Percentiles rank a stretch among this genome's conserved stretches.
phyloP scores from a whole-genome alignment of 2,329 filamentous ascomycete genomes.

The Talaromyces islandicus region DNA sequence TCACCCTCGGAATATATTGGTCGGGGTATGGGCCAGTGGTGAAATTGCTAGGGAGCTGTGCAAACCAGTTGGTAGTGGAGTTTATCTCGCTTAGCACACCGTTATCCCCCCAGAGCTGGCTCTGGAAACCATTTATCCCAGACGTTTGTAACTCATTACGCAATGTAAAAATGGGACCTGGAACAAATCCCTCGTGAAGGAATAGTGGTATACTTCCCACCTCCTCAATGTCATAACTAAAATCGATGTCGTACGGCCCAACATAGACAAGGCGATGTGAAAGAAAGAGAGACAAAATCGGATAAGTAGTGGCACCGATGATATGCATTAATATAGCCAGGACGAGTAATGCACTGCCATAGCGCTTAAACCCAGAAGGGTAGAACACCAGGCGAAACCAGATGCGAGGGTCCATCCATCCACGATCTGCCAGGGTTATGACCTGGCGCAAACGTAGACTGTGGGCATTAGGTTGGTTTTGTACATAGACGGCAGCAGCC shows the following conservation, averaged over 20 bases:
- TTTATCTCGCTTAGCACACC: background rate
- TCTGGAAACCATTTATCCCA: background rate
- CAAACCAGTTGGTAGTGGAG: constrained; percentile 6
- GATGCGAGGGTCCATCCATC: constrained; percentile 15
- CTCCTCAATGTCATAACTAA: background rate
- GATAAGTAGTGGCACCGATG: constrained; percentile 18
- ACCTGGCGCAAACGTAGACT: constrained; percentile 16
- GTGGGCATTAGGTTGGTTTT: constrained; percentile 12
- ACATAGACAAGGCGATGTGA: constrained; percentile 3
- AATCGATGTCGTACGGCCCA: background rate
- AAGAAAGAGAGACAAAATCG: constrained; percentile 18
- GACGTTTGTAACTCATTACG: background rate
- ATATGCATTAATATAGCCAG: constrained; percentile 16
- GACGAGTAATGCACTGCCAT: constrained; percentile 17
- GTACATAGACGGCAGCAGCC: constrained; percentile 17
- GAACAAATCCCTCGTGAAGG: background rate
- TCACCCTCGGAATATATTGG: constrained; percentile 25
- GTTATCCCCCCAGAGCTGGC: constrained; percentile 4
- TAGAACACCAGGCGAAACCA: constrained; percentile 1
- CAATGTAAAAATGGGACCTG: background rate
- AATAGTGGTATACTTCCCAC: background rate
- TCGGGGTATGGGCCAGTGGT: constrained; percentile 19
- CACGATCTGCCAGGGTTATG: constrained; percentile 17
- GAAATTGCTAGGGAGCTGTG: constrained; percentile 17
- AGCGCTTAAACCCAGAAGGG: constrained; percentile 13